A percentile compares a stretch with the other conserved stretches of the same genome.
These are phyloP conservation scores for Chlorociboria aeruginascens DNA, from an alignment of 495 filamentous ascomycete species.

Conservation along the genomic window DNA sequence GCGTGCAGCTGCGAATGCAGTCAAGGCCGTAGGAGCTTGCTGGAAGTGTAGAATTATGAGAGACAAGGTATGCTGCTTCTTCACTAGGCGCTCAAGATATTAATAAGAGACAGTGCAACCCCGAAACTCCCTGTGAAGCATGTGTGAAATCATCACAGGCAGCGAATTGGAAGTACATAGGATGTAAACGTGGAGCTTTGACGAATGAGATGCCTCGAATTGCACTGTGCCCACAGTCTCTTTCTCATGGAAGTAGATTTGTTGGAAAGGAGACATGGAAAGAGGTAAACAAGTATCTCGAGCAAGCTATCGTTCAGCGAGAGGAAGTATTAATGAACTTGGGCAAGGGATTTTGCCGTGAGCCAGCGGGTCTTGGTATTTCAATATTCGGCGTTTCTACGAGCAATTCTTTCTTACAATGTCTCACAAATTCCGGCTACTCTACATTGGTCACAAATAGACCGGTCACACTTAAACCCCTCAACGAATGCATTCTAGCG, in stretches of 20 bases:
- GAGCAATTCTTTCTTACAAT: no score
- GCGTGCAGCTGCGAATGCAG: slow-evolving; percentile 2
- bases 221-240: neutral
- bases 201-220: neutral
- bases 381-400: no score
- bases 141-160: neutral
- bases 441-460: neutral
- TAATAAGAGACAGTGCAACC: neutral
- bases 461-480: neutral
- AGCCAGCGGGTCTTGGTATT: no score
- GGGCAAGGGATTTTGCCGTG: no score
- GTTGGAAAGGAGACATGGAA: neutral
- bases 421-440: neutral
- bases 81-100: neutral
- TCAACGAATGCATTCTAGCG: neutral
- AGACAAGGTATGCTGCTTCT: neutral
- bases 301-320: neutral
- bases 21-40: slow-evolving; percentile 1
- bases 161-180: neutral
- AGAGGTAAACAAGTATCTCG: neutral
- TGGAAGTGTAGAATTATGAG: slow-evolving; percentile 6
- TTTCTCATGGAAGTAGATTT: neutral
- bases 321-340: neutral
- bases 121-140: neutral
- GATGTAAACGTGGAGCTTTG: neutral